Evolutionary conservation across 2,329 filamentous ascomycete species (phyloP), one percentile per base, ranked within the genome.

Genomic region (Tolypocladium pustulatum): DNA sequence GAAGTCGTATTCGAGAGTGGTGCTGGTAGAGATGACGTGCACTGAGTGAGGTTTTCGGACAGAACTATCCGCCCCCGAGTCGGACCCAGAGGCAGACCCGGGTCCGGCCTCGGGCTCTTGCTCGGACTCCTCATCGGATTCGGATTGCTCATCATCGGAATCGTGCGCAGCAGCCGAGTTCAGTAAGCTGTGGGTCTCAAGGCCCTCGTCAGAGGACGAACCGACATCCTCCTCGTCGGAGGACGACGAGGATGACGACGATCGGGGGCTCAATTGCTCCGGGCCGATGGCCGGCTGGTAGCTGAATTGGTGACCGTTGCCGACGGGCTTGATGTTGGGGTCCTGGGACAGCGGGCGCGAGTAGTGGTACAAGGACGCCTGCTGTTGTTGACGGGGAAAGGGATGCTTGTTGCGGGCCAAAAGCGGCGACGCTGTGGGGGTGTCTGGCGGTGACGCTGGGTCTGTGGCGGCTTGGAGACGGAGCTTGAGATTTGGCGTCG

Each of bases 361-460:
- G 52, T 67, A 66, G 58, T 67, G 68, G 56, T 68, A 65, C 59
- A 72, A 71, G 59, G 67, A 64, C 59, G 70, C 65, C 65, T 70
- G 64, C 61, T 67, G 68, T 17, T 66, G 67, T 52, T 67, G 69
- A 32, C 34, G 49, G 30, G 17, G 27, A 5, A 34, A n/a, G 8
- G 30, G 27, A 22, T 53, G 30, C 62, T 67, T 68, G 60, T 71
- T 72, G 64, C 70, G 71, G 56, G 67, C 64, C 60, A 70, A 66
- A 36, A 67, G 65, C 58, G 73, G 72, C 58, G 71, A 71, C 40
- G 71, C 69, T 46, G 74, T 77, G 56, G 77, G 78, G 46, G 77
- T 79, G 55, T 76, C 75, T 46, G 77, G 77, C 62, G 77, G 78
- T 65, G 78, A 80, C 58, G 76, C 74, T 57, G 75, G 77, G 59